Percentiles rank a stretch among this genome's conserved stretches.
Evolutionary conservation across 2,329 filamentous ascomycete species (phyloP).

Genomic region (Curvularia sp.): DNA sequence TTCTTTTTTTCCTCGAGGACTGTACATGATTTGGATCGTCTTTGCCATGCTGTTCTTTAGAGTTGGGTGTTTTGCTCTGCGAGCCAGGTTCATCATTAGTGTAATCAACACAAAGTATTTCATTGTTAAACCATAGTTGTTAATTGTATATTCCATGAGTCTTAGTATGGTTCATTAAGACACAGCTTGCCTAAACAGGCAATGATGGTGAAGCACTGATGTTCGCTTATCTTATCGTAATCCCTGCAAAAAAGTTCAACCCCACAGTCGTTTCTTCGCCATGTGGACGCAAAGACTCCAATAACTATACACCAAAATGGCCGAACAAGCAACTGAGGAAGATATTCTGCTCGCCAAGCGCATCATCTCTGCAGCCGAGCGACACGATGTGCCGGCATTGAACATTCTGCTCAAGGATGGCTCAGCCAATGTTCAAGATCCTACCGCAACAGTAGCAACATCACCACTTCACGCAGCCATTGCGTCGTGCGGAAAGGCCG

Average conservation of each 20-base stretch:
- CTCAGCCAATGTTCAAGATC: constrained; percentile 49
- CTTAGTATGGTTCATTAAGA: neutral
- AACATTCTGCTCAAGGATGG: constrained; percentile 46
- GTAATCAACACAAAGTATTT: constrained; percentile 4
- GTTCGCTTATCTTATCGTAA: constrained; percentile 22
- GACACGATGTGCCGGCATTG: constrained; percentile 44
- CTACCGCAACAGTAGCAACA: constrained; percentile 42
- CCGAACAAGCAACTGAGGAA: constrained; percentile 45
- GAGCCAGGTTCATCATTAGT: neutral
- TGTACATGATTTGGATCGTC: constrained; percentile 1
- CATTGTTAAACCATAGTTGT: neutral
- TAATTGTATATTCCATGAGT: too few relatives aligned
- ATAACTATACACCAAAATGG: constrained; percentile 32
- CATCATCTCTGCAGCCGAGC: constrained; percentile 47
- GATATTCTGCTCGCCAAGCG: constrained; percentile 48
- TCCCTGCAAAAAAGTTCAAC: constrained; percentile 20
- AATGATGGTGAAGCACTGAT: constrained; percentile 20
- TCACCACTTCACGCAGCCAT: constrained; percentile 49
- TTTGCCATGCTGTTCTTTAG: neutral
- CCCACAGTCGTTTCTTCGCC: constrained; percentile 17
- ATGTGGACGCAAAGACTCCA: neutral
- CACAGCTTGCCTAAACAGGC: constrained; percentile 12
- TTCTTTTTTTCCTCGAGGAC: neutral
- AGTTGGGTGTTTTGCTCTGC: neutral
- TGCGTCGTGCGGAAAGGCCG: constrained; percentile 39